Conservation (phyloP, 345 rosid genomes). For the Pugionium cornutum region DNA sequence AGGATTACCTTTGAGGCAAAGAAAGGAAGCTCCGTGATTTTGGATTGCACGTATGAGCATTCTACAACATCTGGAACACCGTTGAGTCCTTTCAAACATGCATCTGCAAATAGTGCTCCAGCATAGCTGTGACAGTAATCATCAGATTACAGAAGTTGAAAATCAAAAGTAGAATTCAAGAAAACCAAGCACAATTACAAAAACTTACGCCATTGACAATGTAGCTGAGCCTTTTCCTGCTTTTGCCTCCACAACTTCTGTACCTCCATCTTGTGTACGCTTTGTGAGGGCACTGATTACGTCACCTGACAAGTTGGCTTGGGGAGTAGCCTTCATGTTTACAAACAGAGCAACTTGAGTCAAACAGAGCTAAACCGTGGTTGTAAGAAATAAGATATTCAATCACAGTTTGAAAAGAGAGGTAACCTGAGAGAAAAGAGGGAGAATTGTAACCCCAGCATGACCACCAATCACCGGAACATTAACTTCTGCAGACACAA, state of each 20-base stretch:
- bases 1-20: conserved; percentile 79
- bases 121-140: conserved; percentile 58
- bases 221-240: conserved; percentile 96
- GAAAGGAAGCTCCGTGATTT: conserved; percentile 73
- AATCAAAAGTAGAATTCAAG: background rate
- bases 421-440: conserved; percentile 76
- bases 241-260: conserved; percentile 89
- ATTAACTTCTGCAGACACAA: conserved; percentile 55
- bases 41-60: conserved; percentile 77
- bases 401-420: conserved; percentile 4
- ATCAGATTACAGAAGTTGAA: background rate
- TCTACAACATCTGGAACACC: conserved; percentile 75
- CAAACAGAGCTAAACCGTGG: background rate
- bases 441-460: conserved; percentile 82
- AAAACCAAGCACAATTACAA: background rate
- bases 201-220: conserved; percentile 85
- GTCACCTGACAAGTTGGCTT: conserved; percentile 59
- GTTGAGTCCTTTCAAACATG: conserved; percentile 85
- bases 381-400: background rate
- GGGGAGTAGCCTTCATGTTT: conserved; percentile 63
- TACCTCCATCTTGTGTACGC: conserved; percentile 92
- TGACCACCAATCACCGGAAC: conserved; percentile 89
- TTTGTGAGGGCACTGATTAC: conserved; percentile 71
- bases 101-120: conserved; percentile 86
- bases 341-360: conserved; percentile 24